Evolutionary conservation across 352 stramenopile genomes (phyloP), one percentile per base, ranked within the genome.

Genomic region (Pythium folliculosum): DNA sequence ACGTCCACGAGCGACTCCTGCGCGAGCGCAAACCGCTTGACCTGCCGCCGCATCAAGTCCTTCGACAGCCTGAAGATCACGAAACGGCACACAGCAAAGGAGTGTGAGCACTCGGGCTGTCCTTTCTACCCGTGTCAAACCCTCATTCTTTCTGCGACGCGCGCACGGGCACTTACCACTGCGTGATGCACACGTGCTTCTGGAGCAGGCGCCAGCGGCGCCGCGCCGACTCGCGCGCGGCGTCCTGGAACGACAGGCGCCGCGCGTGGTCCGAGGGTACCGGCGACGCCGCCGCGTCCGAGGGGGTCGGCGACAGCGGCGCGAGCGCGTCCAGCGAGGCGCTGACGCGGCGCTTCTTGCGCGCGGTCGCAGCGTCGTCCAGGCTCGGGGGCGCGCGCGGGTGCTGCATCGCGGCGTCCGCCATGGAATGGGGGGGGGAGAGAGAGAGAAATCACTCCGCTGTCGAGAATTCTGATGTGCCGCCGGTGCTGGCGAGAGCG

Each of bases 181-280:
- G 80, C 23, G 78, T 84, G 66, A 86, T 84, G 58, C 82, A 82
- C 25, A 91, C 81, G 50, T 89, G 79, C 37, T 79, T 84, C 53
- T 81, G 80, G 40, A 91, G 69, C 38, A 89, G 60, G 16, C 77
- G 77, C 82, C 82, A 91, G 19, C 77, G 77, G 17, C 76, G 53
- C 9, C 72, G 77, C 17, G 76, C 76, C 13, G 55, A 71, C 54
- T 78, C 76, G 63, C 81, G 64, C 32, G 78, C 38, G 16, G 60
- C 38, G 37, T 77, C 62, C 8, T 67, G 51, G 45, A 54, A 64
- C 22, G 65, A 72, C n/a, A 63, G 44, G 0, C 65, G 65, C 6
- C 65, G 44, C 30, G 57, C 23, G 19, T 27, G 37, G 3, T 49
- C 17, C 21, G 47, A n/a, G n/a, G n/a, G n/a, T n/a, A 12, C 47